Base-by-base conservation (phyloP, 345 rosid species). In the Ailanthus altissimus region DNA sequence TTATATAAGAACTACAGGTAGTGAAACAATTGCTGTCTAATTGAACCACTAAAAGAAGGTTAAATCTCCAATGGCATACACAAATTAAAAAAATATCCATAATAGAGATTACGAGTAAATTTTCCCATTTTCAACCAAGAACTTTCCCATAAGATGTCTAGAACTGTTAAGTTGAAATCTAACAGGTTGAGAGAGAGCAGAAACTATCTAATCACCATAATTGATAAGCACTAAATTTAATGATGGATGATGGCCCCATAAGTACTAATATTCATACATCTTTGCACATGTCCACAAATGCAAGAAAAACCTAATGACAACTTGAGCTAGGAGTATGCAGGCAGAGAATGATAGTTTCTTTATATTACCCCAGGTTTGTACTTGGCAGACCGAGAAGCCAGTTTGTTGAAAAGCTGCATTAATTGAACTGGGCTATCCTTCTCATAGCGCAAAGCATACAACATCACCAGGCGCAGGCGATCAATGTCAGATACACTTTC, bases 401-500 rank as follows among this genome's bases (percentile, higher is more conserved):
- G 80, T 85, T 91, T 96, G 87, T 93, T 96, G 80, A 93, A 91
- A 64, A 96, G 91, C 85, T 96, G 99, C 99, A 96, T 96, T 82
- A 96, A 80, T 75, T 96, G 97, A 77, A 96, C 97, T 38, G 98
- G 93, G 75, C 94, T 94, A 80, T 96, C 99, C 85, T 96, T 96
- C 93, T 96, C 99, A 79, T 90, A 96, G 49, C 97, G 97, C 82
- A 96, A 77, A 76, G 99, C 99, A 89, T 92, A 96, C 77, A 96
- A 58, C 97, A 92, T 92, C 43, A 96, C 97, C 78, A 96, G 82
- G 70, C 97, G 91, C 42, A 96, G 88, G 49, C 91, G 85, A 81
- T 94, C 99, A 43, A 96, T 83, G 78, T 93, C 97, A 78, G 98
- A 89, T 61, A 93, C 82, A 77, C 87, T 91, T 70, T 96, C 99